These are phyloP conservation scores for Colletotrichum sp. DNA, from an alignment of 2,329 filamentous ascomycete species.

Conservation along the genomic window DNA sequence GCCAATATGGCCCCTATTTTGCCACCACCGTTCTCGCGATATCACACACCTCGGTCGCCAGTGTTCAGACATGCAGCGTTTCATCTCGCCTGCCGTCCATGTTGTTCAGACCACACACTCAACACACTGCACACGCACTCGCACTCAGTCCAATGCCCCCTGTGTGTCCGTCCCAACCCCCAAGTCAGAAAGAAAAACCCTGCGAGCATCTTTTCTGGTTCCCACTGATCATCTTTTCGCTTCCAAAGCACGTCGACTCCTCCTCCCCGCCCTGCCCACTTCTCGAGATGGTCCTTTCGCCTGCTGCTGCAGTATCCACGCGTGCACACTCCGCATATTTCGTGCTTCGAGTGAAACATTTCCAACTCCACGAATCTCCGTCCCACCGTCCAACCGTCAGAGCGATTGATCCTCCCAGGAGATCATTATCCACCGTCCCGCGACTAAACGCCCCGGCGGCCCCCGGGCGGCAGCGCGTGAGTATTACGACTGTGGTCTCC, in stretches of 20 bases:
- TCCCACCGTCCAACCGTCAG: background rate
- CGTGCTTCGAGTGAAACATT: background rate
- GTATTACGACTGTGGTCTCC: background rate
- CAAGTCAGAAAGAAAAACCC: background rate
- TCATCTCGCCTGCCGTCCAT: slow-evolving; percentile 9
- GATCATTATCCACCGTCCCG: background rate
- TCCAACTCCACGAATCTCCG: background rate
- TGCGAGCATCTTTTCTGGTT: slow-evolving; percentile 9
- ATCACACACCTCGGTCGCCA: slow-evolving; percentile 2
- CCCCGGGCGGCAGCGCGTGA: background rate
- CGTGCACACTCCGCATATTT: background rate
- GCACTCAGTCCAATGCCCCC: background rate
- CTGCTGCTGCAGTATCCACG: background rate
- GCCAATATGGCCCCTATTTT: background rate
- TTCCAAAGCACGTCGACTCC: background rate
- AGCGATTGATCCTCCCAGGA: background rate
- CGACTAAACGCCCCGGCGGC: background rate
- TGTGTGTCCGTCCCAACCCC: slow-evolving; percentile 1
- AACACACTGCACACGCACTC: background rate
- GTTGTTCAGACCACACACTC: slow-evolving; percentile 9
- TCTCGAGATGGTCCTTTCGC: background rate
- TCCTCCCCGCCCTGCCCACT: background rate
- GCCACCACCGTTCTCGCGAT: background rate
- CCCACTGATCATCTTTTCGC: slow-evolving; percentile 1
- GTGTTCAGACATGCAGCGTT: slow-evolving; percentile 20